Evolutionary conservation across 2,329 filamentous ascomycete species (phyloP), one percentile per base, ranked within the genome.

Genomic region (Pleurostoma richardsiae): DNA sequence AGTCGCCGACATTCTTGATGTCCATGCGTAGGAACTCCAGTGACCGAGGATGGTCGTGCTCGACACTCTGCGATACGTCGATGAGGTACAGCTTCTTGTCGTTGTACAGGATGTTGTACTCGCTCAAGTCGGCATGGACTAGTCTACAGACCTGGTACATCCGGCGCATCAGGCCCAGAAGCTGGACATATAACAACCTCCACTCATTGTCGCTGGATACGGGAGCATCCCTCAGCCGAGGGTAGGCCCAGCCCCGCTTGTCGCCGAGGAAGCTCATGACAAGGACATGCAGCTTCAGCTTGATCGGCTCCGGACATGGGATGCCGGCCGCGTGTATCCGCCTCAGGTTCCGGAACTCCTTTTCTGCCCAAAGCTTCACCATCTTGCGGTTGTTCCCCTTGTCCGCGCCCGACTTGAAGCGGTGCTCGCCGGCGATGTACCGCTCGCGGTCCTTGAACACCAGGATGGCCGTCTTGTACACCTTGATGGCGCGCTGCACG

Each of bases 361-460:
- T 99, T 70, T 99, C 92, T 0, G 95, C 95, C 94, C 94, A 99
- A 28, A 96, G 76, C 68, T 96, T 95, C 56, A 99, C 92, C 92
- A 97, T 97, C 56, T 92, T 90, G 42, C 91, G 82, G 71, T 90
- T 96, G 69, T 90, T 95, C 55, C 87, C 87, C 74, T 96, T 97
- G 70, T 92, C 94, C 63, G 92, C 94, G 43, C 92, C 92, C 51
- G 83, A 79, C 56, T 89, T 82, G 74, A 99, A 99, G 28, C 94
- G 79, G 69, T 91, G 90, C 69, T 99, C 94, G 54, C 94, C 94
- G 1, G 86, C 87, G 52, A 99, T 94, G 67, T 99, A 99, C 59
- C 90, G 86, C 68, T 96, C 91, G 49, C 94, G 82, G 69, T 99
- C 94, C 71, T 97, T 97, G 82, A 99, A 99, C 28, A 95, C 90